Conservation (phyloP, 1,284 basidiomycete species). For the Ceratobasidium sp. region DNA sequence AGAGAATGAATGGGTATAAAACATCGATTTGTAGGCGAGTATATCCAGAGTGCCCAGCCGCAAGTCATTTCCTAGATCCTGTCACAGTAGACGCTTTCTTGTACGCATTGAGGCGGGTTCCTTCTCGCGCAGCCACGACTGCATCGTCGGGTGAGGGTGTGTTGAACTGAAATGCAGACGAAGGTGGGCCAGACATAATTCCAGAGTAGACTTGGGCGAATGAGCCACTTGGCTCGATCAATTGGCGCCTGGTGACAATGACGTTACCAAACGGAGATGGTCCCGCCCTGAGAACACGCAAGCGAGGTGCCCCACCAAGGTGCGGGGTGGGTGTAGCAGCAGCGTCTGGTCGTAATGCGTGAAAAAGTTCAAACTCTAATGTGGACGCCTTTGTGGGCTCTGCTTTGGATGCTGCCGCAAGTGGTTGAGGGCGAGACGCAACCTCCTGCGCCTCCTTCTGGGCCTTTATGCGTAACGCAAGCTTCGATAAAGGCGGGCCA, state of each 20-base stretch:
- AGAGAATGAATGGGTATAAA: constrained; percentile 8
- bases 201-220: constrained; percentile 33
- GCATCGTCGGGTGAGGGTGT: constrained; percentile 89
- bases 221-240: not conserved
- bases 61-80: constrained; percentile 29
- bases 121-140: constrained; percentile 79
- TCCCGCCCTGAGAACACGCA: constrained; percentile 11
- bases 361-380: constrained; percentile 22
- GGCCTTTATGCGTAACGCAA: constrained; percentile 73
- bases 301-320: not conserved
- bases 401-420: constrained; percentile 67
- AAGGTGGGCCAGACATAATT: not conserved
- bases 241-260: constrained; percentile 10
- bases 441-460: constrained; percentile 56
- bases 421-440: constrained; percentile 49
- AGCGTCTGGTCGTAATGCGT: not conserved
- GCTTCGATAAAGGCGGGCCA: constrained; percentile 73
- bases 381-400: constrained; percentile 5
- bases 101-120: constrained; percentile 60
- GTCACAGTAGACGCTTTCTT: constrained; percentile 32
- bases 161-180: constrained; percentile 70
- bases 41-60: constrained; percentile 10
- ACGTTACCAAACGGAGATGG: constrained; percentile 45
- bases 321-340: not conserved
- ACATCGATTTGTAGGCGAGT: constrained; percentile 5